Evolutionary conservation across 2,329 filamentous ascomycete species (phyloP).

Genomic region (Trichoderma sp.): DNA sequence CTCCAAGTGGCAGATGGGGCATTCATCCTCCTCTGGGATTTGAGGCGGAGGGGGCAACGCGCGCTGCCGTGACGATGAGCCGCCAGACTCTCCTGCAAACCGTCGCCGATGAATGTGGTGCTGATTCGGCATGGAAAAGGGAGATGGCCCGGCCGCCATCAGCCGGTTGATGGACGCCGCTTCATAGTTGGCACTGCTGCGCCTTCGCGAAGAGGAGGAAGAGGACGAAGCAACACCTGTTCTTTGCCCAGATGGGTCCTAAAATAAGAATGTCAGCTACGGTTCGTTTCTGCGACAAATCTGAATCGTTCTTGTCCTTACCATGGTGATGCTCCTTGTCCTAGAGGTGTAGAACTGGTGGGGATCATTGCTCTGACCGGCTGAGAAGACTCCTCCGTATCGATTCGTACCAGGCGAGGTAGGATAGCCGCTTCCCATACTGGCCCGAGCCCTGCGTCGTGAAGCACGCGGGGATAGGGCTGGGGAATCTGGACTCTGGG

Average conservation of each 20-base stretch:
- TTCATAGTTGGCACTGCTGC: conserved; percentile 40
- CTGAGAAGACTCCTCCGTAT: conserved; percentile 45
- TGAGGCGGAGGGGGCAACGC: conserved; percentile 51
- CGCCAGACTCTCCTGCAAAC: conserved; percentile 35
- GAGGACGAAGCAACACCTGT: conserved; percentile 34
- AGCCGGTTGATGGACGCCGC: conserved; percentile 44
- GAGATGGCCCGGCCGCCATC: conserved; percentile 42
- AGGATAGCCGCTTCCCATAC: conserved; percentile 40
- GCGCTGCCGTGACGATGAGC: conserved; percentile 45
- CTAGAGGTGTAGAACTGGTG: conserved; percentile 41
- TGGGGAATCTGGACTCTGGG: conserved; percentile 47
- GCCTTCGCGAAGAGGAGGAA: conserved; percentile 36
- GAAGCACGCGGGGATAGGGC: conserved; percentile 41
- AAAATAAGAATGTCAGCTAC: conserved; percentile 17
- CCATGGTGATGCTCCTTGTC: conserved; percentile 54
- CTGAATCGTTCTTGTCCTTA: conserved; percentile 37
- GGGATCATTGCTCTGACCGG: conserved; percentile 40
- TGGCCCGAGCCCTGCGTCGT: conserved; percentile 53
- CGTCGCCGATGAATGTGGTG: conserved; percentile 39
- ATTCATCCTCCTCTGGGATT: conserved; percentile 74
- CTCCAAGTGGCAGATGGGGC: conserved; percentile 74
- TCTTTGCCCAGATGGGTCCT: conserved; percentile 33
- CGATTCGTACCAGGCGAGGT: conserved; percentile 36
- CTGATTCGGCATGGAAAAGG: conserved; percentile 38
- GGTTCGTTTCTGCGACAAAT: not conserved